Conservation (phyloP, 2,329 filamentous ascomycete genomes). For the Pseudogymnoascus sp. region DNA sequence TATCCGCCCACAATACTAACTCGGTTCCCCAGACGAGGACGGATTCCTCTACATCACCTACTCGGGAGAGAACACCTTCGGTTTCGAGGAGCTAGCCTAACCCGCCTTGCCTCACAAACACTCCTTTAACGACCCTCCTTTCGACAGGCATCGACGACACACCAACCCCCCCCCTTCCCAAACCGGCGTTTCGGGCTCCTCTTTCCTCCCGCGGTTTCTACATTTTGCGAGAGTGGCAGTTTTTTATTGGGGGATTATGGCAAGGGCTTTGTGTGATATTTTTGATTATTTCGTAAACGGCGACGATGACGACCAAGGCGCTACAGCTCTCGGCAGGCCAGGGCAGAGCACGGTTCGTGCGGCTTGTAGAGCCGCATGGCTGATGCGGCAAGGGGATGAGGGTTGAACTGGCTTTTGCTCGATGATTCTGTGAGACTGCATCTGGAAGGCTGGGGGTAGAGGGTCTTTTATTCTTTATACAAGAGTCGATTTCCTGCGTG, state of each 20-base stretch:
- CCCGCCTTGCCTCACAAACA: neutral
- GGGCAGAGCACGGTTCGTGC: neutral
- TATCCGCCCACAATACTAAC: neutral
- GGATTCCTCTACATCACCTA: conserved; percentile 97
- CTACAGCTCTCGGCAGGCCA: conserved; percentile 4
- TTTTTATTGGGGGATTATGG: conserved; percentile 1
- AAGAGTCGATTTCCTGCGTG: conserved; percentile 7
- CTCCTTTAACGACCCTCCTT: conserved; percentile 8
- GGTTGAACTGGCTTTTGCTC: neutral
- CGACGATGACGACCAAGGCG: neutral
- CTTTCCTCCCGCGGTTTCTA: neutral
- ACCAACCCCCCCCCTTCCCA: neutral
- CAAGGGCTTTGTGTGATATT: neutral
- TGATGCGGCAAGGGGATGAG: neutral
- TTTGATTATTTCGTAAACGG: conserved; percentile 3
- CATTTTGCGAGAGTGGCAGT: neutral
- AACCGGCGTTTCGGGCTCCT: conserved; percentile 7
- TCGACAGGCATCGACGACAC: conserved; percentile 5
- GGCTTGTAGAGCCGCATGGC: neutral
- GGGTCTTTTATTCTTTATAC: neutral
- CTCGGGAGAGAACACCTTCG: conserved; percentile 99
- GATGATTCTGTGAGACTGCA: conserved; percentile 4
- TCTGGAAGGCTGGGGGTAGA: neutral
- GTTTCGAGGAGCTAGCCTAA: conserved; percentile 36
- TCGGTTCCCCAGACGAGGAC: conserved; percentile 44